These are phyloP conservation scores for Moniliophthora roreri DNA, from an alignment of 1,284 basidiomycete genomes.

Conservation along the genomic window DNA sequence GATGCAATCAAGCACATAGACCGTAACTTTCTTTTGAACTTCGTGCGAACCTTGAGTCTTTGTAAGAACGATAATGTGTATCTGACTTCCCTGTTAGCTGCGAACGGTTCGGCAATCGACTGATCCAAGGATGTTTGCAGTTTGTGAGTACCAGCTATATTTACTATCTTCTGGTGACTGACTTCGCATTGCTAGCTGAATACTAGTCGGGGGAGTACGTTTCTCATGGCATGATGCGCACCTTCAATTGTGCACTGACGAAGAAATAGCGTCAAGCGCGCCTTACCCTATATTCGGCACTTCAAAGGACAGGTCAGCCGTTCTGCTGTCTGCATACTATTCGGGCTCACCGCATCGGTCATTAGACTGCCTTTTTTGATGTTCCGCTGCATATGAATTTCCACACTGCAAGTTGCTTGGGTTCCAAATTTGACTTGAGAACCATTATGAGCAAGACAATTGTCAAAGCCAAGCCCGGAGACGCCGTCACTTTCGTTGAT, in stretches of 20 bases:
- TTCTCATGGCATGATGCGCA: not conserved
- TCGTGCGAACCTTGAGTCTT: constrained; percentile 44
- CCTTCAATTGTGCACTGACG: constrained; percentile 2
- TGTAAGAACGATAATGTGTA: not conserved
- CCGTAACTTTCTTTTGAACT: constrained; percentile 58
- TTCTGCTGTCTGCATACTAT: constrained; percentile 2
- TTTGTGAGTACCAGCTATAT: constrained; percentile 35
- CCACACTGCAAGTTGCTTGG: constrained; percentile 57
- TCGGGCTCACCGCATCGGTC: not conserved
- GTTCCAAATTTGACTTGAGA: constrained; percentile 65
- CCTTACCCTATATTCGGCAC: constrained; percentile 56
- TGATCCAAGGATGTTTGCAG: constrained; percentile 59
- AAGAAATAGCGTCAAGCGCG: constrained; percentile 44
- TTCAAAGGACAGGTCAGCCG: constrained; percentile 60
- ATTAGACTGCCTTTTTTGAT: constrained; percentile 75
- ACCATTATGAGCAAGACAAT: constrained; percentile 60
- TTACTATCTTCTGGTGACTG: not conserved
- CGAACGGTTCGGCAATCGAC: constrained; percentile 44
- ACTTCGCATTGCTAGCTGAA: constrained; percentile 42
- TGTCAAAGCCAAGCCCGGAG: constrained; percentile 56
- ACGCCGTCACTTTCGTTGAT: constrained; percentile 81
- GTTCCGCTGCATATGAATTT: constrained; percentile 78
- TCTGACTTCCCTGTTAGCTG: constrained; percentile 39
- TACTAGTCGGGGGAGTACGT: constrained; percentile 70
- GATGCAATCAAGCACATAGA: constrained; percentile 90